phyloP scores from a whole-genome alignment of 2,329 filamentous ascomycete species.

The Colletotrichum aenigma region DNA sequence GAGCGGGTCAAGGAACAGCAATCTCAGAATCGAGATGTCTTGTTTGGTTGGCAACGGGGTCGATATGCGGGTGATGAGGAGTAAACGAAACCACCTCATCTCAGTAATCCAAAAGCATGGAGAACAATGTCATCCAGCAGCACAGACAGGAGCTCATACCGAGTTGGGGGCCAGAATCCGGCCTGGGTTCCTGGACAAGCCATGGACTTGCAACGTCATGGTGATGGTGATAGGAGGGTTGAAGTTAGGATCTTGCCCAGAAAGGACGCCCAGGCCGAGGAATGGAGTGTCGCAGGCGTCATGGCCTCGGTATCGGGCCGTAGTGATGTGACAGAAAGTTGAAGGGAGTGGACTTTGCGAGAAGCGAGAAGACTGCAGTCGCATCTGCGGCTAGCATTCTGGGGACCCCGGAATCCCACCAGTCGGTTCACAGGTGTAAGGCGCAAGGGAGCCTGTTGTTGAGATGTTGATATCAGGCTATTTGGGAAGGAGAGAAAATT shows the following conservation, averaged over 20 bases:
- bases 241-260: background rate
- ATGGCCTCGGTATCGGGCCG: background rate
- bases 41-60: background rate
- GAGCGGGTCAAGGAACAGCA: background rate
- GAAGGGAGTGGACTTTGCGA: background rate
- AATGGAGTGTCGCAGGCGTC: background rate
- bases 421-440: background rate
- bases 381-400: constrained; percentile 7
- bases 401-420: constrained; percentile 15
- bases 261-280: background rate
- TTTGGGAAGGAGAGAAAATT: background rate
- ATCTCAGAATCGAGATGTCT: background rate
- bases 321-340: background rate
- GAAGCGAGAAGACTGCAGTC: background rate
- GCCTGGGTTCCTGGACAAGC: background rate
- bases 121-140: background rate
- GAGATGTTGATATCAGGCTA: constrained; percentile 12
- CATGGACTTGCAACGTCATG: background rate
- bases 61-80: background rate
- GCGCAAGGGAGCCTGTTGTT: background rate
- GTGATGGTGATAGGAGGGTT: background rate
- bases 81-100: background rate
- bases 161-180: background rate
- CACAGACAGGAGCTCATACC: background rate
- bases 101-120: background rate